phyloP scores from a whole-genome alignment of 2,329 filamentous ascomycete species.

The Arthrobotrys conoides region DNA sequence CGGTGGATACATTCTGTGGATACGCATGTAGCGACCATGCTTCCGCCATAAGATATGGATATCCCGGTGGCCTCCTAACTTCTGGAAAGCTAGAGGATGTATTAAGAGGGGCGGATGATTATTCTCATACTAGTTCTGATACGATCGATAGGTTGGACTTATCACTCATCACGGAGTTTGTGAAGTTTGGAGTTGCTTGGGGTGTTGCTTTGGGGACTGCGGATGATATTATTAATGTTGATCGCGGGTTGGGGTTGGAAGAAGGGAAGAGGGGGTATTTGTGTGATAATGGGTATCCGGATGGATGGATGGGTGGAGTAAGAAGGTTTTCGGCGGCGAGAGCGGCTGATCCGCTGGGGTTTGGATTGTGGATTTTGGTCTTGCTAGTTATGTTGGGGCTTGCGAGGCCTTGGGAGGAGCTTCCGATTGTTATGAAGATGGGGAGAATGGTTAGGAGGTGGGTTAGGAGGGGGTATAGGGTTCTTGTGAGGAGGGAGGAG shows the following conservation, averaged over 20 bases:
- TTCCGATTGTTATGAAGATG: constrained; percentile 29
- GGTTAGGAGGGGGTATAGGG: constrained; percentile 17
- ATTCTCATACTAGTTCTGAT: constrained; percentile 41
- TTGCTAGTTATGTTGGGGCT: constrained; percentile 26
- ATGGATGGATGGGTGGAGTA: constrained; percentile 42
- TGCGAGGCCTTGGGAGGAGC: constrained; percentile 54
- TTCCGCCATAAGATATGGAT: constrained; percentile 80
- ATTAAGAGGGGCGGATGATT: not conserved
- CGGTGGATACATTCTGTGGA: constrained; percentile 75
- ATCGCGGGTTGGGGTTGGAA: not conserved
- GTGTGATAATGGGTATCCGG: constrained; percentile 50
- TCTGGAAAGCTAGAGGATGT: constrained; percentile 27
- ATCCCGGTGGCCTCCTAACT: constrained; percentile 65
- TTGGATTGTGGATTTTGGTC: constrained; percentile 43
- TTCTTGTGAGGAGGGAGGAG: not conserved
- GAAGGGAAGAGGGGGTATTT: constrained; percentile 29
- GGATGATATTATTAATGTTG: not conserved
- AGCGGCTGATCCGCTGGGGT: constrained; percentile 48
- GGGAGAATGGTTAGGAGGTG: constrained; percentile 33
- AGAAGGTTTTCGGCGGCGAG: constrained; percentile 45
- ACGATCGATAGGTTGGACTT: constrained; percentile 32
- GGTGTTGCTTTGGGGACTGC: constrained; percentile 37
- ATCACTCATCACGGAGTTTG: constrained; percentile 16
- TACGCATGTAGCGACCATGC: constrained; percentile 86
- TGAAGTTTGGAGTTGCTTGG: constrained; percentile 31